These are phyloP conservation scores for Botrytis squamosa DNA, from an alignment of 2,329 filamentous ascomycete genomes.

Conservation along the genomic window DNA sequence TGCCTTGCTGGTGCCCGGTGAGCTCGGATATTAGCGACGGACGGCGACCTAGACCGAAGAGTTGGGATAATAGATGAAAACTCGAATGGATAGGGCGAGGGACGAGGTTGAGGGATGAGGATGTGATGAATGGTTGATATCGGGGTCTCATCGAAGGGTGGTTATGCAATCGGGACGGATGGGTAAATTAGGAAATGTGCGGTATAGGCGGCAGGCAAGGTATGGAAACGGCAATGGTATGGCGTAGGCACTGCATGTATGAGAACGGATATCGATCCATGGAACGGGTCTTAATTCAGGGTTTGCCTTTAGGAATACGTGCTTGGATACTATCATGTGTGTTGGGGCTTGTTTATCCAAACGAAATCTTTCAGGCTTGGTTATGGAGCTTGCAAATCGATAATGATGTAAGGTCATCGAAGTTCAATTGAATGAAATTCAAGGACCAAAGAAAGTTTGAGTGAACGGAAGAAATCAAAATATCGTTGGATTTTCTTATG, in stretches of 20 bases:
- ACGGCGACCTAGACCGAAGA: neutral
- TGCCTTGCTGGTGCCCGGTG: neutral
- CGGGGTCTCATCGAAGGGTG: neutral
- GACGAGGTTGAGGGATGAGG: neutral
- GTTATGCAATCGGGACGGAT: neutral
- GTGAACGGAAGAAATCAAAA: neutral
- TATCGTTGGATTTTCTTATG: neutral
- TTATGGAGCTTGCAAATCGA: neutral
- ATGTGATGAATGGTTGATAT: neutral
- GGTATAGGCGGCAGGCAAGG: neutral
- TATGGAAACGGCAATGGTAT: neutral
- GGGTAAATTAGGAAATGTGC: neutral
- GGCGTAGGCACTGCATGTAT: neutral
- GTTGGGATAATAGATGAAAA: neutral
- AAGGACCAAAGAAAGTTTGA: neutral
- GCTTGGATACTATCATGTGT: neutral
- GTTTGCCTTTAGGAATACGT: neutral
- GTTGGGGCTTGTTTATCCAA: neutral
- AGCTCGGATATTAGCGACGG: neutral
- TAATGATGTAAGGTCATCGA: neutral
- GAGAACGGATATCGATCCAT: neutral
- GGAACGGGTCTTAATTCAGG: neutral
- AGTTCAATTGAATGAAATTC: neutral
- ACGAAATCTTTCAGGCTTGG: neutral
- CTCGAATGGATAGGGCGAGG: neutral